These are phyloP conservation scores for Phytophthora rubi DNA, from an alignment of 352 stramenopile genomes.

Conservation along the genomic window DNA sequence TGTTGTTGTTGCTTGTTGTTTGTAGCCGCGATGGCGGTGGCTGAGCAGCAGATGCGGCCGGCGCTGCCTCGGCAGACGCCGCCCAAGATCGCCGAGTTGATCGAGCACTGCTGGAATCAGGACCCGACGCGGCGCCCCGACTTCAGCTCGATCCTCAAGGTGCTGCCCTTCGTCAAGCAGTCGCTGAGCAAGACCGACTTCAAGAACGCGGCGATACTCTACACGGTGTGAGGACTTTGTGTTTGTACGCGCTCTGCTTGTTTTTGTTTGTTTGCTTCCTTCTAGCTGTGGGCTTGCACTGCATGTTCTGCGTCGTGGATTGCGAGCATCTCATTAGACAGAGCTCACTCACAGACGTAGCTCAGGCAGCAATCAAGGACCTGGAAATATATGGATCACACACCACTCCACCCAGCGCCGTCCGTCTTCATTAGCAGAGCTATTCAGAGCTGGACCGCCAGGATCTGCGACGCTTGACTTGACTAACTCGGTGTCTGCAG, in stretches of 20 bases:
- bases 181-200: constrained; percentile 64
- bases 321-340: constrained; percentile 4
- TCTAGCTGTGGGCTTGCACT: constrained; percentile 4
- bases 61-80: constrained; percentile 65
- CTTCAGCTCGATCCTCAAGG: constrained; percentile 58
- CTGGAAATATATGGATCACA: constrained; percentile 19
- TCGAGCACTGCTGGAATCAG: constrained; percentile 71
- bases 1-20: neutral
- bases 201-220: constrained; percentile 35
- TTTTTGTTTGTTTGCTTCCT: neutral
- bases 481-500: constrained; percentile 14
- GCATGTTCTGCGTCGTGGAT: neutral
- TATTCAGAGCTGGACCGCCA: constrained; percentile 14
- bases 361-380: constrained; percentile 10
- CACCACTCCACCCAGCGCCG: neutral
- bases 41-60: constrained; percentile 63
- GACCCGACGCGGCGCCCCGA: constrained; percentile 54
- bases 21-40: constrained; percentile 65
- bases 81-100: constrained; percentile 54
- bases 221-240: constrained; percentile 21
- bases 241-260: constrained; percentile 1
- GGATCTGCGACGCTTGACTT: constrained; percentile 14
- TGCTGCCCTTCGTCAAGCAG: constrained; percentile 55
- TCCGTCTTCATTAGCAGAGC: neutral
- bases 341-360: constrained; percentile 15